Percentiles rank a stretch among this genome's conserved stretches.
phyloP scores from a whole-genome alignment of 176 grass and related monocot species.

The Aegilops tauschii region DNA sequence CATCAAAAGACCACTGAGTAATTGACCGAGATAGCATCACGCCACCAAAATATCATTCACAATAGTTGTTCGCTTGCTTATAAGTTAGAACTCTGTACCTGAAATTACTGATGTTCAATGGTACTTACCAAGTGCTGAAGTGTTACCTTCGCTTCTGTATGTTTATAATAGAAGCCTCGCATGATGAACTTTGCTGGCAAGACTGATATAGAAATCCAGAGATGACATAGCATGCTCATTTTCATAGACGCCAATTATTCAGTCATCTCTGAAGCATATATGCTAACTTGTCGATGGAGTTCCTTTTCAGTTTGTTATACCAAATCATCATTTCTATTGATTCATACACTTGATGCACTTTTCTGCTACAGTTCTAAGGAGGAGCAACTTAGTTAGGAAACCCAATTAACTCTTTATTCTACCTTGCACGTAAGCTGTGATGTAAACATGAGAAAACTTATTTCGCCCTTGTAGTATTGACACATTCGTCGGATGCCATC shows the following conservation, averaged over 20 bases:
- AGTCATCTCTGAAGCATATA: background rate
- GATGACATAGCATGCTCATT: background rate
- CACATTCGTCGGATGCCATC: background rate
- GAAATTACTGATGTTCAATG: background rate
- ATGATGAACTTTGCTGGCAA: background rate
- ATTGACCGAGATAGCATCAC: background rate
- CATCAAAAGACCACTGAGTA: background rate
- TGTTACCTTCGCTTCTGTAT: background rate
- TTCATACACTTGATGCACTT: background rate
- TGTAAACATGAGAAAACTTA: background rate
- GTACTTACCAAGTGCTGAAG: background rate
- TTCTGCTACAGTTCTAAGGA: background rate
- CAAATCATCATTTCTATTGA: background rate
- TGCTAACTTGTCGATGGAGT: background rate
- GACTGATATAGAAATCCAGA: background rate
- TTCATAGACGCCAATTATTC: background rate
- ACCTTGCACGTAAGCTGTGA: background rate
- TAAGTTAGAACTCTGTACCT: background rate
- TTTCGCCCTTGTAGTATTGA: background rate
- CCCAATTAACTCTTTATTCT: background rate
- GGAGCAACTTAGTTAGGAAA: background rate
- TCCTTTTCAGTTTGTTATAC: background rate
- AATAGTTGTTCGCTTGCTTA: background rate
- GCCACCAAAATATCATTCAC: background rate
- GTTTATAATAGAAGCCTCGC: background rate